Evolutionary conservation across 768 basidiomycete genomes (phyloP).

Genomic region (Boletales sp.): DNA sequence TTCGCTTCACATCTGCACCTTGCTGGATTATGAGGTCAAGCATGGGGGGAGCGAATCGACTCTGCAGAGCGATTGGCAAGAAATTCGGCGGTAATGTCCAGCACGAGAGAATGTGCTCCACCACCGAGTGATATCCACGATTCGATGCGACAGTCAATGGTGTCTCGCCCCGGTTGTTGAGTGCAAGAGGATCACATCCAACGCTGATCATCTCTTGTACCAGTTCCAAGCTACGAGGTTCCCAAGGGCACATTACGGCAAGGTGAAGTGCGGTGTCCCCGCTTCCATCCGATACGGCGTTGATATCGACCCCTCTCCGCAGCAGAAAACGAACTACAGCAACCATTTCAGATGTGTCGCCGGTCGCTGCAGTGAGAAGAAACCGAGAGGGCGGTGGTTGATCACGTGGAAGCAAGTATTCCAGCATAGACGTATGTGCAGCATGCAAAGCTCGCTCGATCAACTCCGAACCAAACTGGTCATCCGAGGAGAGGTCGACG

Average conservation of each 20-base stretch:
- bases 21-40: too few species aligned
- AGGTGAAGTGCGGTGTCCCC: background rate
- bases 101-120: background rate
- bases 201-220: background rate
- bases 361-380: background rate
- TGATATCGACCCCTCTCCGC: background rate
- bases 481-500: background rate
- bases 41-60: too few species aligned
- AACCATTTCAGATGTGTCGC: background rate
- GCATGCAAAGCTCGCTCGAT: background rate
- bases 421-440: background rate
- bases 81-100: too few species aligned
- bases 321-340: conserved; percentile 4
- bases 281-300: background rate
- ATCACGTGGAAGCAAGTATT: background rate
- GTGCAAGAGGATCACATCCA: background rate
- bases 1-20: too few species aligned
- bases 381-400: background rate
- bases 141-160: background rate
- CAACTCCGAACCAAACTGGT: background rate
- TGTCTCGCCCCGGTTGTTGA: background rate
- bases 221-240: background rate
- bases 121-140: background rate
- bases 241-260: background rate
- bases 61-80: too few species aligned